A percentile compares a stretch with the other conserved stretches of the same genome.
Conservation (phyloP, 1,139 yeast species). For the Scheffersomyces segobiensis region DNA sequence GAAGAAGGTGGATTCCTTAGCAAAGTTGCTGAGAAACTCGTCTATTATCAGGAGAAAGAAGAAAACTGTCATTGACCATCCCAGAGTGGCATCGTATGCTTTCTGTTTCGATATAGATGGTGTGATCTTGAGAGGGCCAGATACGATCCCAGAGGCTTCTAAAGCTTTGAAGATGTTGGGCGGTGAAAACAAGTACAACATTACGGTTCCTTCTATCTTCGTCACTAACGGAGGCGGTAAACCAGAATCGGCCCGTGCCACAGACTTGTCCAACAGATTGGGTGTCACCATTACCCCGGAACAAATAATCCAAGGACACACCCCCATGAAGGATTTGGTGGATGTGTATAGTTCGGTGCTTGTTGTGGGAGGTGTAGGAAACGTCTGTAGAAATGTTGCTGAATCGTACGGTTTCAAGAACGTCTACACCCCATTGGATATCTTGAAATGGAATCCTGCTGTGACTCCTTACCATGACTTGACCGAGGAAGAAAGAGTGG, state of each 20-base stretch:
- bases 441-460: slow-evolving; percentile 83
- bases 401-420: slow-evolving; percentile 74
- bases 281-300: slow-evolving; percentile 63
- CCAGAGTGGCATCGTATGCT: slow-evolving; percentile 76
- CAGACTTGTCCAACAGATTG: slow-evolving; percentile 62
- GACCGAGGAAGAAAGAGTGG: slow-evolving; percentile 64
- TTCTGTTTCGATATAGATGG: slow-evolving; percentile 90
- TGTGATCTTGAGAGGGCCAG: slow-evolving; percentile 76
- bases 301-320: slow-evolving; percentile 86
- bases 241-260: slow-evolving; percentile 70
- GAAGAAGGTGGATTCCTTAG: slow-evolving; percentile 51
- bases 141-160: slow-evolving; percentile 74
- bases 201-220: slow-evolving; percentile 80
- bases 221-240: slow-evolving; percentile 91
- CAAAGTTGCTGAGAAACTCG: slow-evolving; percentile 52
- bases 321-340: slow-evolving; percentile 82
- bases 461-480: slow-evolving; percentile 78
- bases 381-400: slow-evolving; percentile 78
- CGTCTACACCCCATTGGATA: slow-evolving; percentile 76
- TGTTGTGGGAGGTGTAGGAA: slow-evolving; percentile 84
- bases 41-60: slow-evolving; percentile 52
- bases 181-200: slow-evolving; percentile 76
- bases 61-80: slow-evolving; percentile 60
- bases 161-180: slow-evolving; percentile 69
- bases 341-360: slow-evolving; percentile 66